A percentile compares a stretch with the other conserved stretches of the same genome.
Conservation (phyloP, 164 flowering plant genomes). For the Chimonanthus salicifolius region DNA sequence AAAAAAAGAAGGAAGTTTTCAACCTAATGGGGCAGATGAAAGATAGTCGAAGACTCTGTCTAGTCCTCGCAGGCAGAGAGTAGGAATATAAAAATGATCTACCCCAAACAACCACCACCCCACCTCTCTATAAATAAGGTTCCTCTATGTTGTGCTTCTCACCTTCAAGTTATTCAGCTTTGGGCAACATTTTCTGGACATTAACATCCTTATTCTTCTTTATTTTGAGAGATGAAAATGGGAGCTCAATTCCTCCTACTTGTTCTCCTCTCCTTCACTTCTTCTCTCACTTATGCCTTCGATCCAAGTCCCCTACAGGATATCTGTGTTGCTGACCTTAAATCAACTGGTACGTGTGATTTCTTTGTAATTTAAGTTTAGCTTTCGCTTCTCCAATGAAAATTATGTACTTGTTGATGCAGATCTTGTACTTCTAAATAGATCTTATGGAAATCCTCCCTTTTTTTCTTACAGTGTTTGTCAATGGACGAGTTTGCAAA, state of each 20-base stretch:
- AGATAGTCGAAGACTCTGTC: neutral
- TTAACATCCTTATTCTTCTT: neutral
- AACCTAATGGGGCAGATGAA: neutral
- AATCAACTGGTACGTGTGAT: neutral
- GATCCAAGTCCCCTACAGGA: conserved; percentile 12
- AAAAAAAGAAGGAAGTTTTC: too few species aligned
- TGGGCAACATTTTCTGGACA: neutral
- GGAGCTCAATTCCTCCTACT: neutral
- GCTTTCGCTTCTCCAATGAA: neutral
- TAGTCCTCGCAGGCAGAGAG: neutral
- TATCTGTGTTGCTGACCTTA: conserved; percentile 4
- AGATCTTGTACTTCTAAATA: neutral
- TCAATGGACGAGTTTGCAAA: neutral
- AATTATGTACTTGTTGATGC: neutral
- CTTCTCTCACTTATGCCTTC: neutral
- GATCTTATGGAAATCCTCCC: neutral
- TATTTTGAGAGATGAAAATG: neutral
- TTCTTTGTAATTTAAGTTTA: neutral
- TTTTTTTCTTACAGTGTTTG: neutral
- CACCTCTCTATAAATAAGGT: neutral
- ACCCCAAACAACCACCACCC: neutral
- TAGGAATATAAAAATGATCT: neutral
- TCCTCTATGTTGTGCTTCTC: neutral
- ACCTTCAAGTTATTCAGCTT: neutral
- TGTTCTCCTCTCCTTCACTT: neutral